Evolutionary conservation across 305 asterid species (phyloP), one percentile per base, ranked within the genome.

Genomic region (Ajuga reptans): DNA sequence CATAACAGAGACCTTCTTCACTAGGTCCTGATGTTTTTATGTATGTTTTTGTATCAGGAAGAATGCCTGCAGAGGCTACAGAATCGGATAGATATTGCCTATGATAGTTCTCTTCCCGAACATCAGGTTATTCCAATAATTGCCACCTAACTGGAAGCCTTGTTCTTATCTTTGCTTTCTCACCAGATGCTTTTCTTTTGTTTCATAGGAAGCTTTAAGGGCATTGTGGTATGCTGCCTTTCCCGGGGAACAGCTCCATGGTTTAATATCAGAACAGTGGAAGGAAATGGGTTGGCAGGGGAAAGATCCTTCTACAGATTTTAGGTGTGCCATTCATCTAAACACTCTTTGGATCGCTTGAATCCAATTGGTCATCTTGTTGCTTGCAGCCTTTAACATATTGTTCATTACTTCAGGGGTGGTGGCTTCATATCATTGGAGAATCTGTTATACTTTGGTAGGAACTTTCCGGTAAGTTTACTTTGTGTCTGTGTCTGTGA

Each of bases 241-340:
- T 80, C 99, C 99, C 8, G 92, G 78, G 72, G 90, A 87, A 77
- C 86, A 85, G 68, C 87, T 91, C 16, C 74, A 9, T 27, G 92
- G 96, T 74, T 81, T 91, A 75, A 83, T 94, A 82, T 91, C 99
- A 52, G 99, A 94, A 68, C 98, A 91, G 82, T 94, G 99, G 99
- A 94, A 94, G 78, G 97, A 91, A 78, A 94, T 94, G 99, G 99
- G 99, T 76, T 94, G 99, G 99, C 99, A 94, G 81, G 99, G 99
- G 62, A 94, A 94, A 88, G 99, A 94, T 82, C 99, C 99, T 33
- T 87, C 99, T 33, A 94, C 99, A 69, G 99, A 94, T 84, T 94
- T 94, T 78, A 81, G 99, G 99, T 89, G 79, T 45, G 50, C 70
- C 73, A 54, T 33, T 70, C 59, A 64, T 59, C 65, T 72, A 15